Evolutionary conservation across 1,139 yeast species (phyloP), one percentile per base, ranked within the genome.

Genomic region (Entelexis sorbosivorans): DNA sequence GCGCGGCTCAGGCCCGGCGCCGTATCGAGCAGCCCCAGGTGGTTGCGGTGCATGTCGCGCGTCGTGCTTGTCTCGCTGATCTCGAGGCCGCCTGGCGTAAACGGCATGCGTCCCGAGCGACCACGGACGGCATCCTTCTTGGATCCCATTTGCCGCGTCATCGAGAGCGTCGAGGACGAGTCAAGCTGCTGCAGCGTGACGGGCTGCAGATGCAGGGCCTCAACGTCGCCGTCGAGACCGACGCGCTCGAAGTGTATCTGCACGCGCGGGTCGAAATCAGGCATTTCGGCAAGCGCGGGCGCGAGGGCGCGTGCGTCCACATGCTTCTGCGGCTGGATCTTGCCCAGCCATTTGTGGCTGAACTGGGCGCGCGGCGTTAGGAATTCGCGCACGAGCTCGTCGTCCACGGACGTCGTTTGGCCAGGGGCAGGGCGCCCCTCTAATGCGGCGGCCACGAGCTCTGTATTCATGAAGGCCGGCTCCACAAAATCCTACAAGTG

Each of bases 1-100:
- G 50, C 96, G 56, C 97, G 72, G 4, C 76, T 63, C 53, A 91
- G 73, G 0, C 96, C 96, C 26, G 83, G 93, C 0, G 97, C 93
- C 1, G 78, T 68, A 63, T 86, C 94, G 62, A 81, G 85, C 42
- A 91, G 66, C 0, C 97, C 97, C 49, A 76, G 70, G 1, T 71
- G 71, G 62, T 84, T 91, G 61, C 82, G 74, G 61, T 83, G 94
- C 50, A 87, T 67, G 29, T 60, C 51, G 5, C 54, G 44, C 42
- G 59, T 67, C 3, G 64, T 59, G 16, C 64, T 62, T 1, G 63
- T 62, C 4, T 65, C 62, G 38, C 69, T 69, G 57, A 79, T 67
- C 5, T 66, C 67, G 17, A 86, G 65, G 2, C 97, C 97, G 58
- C 98, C 97, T 0, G 98, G 98, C 50, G 84, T 82, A 64, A 93